Evolutionary conservation across 768 basidiomycete species (phyloP), one percentile per base, ranked within the genome.

Genomic region (Lyophyllum decastes): DNA sequence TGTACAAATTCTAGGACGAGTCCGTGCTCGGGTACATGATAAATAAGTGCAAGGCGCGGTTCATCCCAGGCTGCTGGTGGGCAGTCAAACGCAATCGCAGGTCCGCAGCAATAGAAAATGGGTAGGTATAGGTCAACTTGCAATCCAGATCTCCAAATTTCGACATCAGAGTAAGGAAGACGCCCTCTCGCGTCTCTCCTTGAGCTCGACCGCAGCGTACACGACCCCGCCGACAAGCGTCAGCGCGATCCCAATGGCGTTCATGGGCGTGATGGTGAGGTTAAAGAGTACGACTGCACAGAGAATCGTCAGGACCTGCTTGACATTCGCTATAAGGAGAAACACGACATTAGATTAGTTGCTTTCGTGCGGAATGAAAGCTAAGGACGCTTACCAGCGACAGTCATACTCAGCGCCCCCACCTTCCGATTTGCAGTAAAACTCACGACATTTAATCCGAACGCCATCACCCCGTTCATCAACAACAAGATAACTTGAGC

Each of bases 361-460:
- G 43, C 21, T 26, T 11, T 2, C 19, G 14, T 25, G 2, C n/a
- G 16, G 34, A 40, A 11, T 24, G 30, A 22, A 50, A 48, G 21
- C 43, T 11, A 27, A 30, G n/a, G 0, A 49, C 22, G 77, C 85
- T 54, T 58, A 91, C 89, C 89, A 58, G 93, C 92, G 47, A 96
- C 94, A 10, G 90, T 92, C 90, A 95, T 96, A 47, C 88, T 90
- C 61, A 96, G 69, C 12, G 94, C 88, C 2, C 95, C 94, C 0
- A 93, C 88, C 68, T 90, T 87, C 72, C 89, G 88, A 75, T 98
- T 99, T n/a, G 97, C 92, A 40, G 91, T 92, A 68, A 99, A 97
- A 69, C 90, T 92, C 55, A 97, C 92, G 2, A 98, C 86, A 65
- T 98, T 99, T 51, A 99, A 77, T 14, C 86, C 89, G 67, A 97